A percentile compares a stretch with the other conserved stretches of the same genome.
phyloP scores from a whole-genome alignment of 345 rosid genomes.

The Citrus cavaleriei region DNA sequence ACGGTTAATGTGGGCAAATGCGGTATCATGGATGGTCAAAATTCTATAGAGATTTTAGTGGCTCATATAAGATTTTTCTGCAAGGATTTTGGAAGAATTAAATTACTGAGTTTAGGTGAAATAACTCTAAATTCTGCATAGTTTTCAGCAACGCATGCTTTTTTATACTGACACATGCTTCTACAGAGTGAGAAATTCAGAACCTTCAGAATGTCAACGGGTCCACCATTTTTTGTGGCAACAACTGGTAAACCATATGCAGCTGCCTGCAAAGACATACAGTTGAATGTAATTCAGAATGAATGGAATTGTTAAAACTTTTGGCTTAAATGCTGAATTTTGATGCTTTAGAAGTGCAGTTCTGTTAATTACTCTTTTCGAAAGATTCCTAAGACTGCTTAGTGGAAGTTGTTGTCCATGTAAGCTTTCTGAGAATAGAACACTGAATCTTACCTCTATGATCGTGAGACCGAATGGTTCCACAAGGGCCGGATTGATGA shows the following conservation, averaged over 20 bases:
- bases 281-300: neutral
- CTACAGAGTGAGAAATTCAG: neutral
- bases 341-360: neutral
- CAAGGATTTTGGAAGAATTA: neutral
- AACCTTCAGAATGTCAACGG: conserved; percentile 61
- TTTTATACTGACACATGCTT: neutral
- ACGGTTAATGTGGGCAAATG: neutral
- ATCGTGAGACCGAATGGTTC: conserved; percentile 75
- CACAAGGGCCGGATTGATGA: conserved; percentile 69
- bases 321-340: neutral
- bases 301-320: neutral
- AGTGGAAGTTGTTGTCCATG: neutral
- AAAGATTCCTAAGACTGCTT: neutral
- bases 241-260: conserved; percentile 70
- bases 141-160: neutral
- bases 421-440: neutral
- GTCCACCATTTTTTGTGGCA: conserved; percentile 72
- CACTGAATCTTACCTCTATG: conserved; percentile 45
- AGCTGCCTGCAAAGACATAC: conserved; percentile 46
- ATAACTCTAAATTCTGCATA: neutral
- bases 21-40: neutral
- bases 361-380: neutral
- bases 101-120: neutral
- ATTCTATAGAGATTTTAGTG: neutral
- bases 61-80: neutral